phyloP scores from a whole-genome alignment of 257 asterid species.

The Salvia hispanica region DNA sequence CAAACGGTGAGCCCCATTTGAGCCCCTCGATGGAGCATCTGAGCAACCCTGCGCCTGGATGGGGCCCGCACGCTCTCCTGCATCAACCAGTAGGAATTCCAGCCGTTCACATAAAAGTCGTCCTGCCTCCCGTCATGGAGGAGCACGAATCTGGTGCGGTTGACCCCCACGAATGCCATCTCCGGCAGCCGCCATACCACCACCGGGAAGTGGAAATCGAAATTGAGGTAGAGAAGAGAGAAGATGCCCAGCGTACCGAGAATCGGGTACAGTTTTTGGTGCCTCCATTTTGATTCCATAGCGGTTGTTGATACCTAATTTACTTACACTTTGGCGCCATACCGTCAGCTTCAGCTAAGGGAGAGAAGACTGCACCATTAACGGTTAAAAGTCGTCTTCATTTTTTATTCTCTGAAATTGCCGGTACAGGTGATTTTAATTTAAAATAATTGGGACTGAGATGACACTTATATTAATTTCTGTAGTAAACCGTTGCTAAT shows the following conservation, averaged over 20 bases:
- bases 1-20: constrained; percentile 59
- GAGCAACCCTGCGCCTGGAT: constrained; percentile 47
- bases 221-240: constrained; percentile 38
- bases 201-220: constrained; percentile 35
- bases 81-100: constrained; percentile 75
- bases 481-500: background rate
- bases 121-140: background rate
- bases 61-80: constrained; percentile 42
- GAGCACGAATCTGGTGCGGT: constrained; percentile 54
- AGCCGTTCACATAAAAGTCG: constrained; percentile 53
- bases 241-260: constrained; percentile 40
- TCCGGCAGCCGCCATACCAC: constrained; percentile 37
- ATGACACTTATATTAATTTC: no score
- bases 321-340: background rate
- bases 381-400: no score
- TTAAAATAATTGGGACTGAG: no score
- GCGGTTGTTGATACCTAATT: background rate
- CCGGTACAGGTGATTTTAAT: no score
- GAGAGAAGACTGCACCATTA: background rate
- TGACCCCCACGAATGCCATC: constrained; percentile 53
- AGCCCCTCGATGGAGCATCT: constrained; percentile 52
- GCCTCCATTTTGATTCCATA: constrained; percentile 50
- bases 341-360: background rate
- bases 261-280: constrained; percentile 39
- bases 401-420: no score